These are phyloP conservation scores for Heterobasidion annosum DNA, from an alignment of 1,284 basidiomycete species.

Conservation along the genomic window DNA sequence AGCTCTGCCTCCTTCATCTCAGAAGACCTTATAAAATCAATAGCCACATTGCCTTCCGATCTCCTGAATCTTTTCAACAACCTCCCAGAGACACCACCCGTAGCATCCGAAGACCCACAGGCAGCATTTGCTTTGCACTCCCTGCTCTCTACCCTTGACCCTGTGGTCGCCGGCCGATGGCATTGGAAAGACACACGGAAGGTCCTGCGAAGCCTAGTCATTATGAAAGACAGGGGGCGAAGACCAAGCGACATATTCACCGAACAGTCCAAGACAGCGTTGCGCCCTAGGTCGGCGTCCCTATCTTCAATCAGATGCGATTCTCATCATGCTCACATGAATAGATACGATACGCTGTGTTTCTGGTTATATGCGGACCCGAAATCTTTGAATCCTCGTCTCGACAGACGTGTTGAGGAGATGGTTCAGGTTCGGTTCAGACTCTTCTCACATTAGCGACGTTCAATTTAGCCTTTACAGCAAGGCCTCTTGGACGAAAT, in stretches of 20 bases:
- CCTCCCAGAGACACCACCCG: conserved; percentile 45
- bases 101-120: conserved; percentile 41
- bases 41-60: conserved; percentile 37
- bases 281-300: conserved; percentile 37
- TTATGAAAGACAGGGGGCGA: conserved; percentile 69
- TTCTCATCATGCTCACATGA: background rate
- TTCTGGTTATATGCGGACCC: conserved; percentile 90
- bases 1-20: conserved; percentile 8
- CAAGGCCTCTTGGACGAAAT: conserved; percentile 9
- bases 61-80: conserved; percentile 40
- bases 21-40: conserved; percentile 26
- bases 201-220: conserved; percentile 71
- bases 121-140: conserved; percentile 54
- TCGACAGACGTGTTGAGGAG: conserved; percentile 77
- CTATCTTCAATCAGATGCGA: background rate
- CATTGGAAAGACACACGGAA: conserved; percentile 95
- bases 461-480: conserved; percentile 8
- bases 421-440: conserved; percentile 71
- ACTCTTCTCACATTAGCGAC: background rate
- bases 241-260: conserved; percentile 62
- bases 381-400: conserved; percentile 50
- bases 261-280: conserved; percentile 44
- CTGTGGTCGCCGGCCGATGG: conserved; percentile 75
- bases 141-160: conserved; percentile 69
- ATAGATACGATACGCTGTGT: conserved; percentile 75